Evolutionary conservation across 257 asterid species (phyloP).

Genomic region (Gentiana dahurica): DNA sequence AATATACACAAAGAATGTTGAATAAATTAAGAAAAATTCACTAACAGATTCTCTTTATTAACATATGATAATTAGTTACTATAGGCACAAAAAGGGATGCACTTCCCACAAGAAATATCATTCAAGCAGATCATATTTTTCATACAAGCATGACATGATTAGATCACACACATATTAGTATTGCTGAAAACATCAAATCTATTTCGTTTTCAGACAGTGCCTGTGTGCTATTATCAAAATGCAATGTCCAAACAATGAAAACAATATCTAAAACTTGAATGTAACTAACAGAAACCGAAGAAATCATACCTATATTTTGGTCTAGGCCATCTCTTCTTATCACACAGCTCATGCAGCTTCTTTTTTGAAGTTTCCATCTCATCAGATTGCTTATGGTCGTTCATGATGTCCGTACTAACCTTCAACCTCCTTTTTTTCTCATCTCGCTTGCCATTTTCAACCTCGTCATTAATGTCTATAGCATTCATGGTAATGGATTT

Average conservation of each 20-base stretch:
- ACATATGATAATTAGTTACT: too few species aligned
- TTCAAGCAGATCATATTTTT: too few species aligned
- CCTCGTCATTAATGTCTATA: slow-evolving; percentile 16
- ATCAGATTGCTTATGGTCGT: too few species aligned
- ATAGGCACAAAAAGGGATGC: too few species aligned
- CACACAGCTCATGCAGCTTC: slow-evolving; percentile 55
- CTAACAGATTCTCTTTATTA: too few species aligned
- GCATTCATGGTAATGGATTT: slow-evolving; percentile 3
- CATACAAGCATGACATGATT: too few species aligned
- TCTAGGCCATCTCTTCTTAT: slow-evolving; percentile 63
- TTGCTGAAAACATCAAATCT: too few species aligned
- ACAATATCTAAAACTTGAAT: neutral
- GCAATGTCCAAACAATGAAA: neutral
- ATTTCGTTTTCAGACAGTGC: too few species aligned
- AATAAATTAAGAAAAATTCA: neutral
- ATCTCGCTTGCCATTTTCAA: neutral
- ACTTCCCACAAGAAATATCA: too few species aligned
- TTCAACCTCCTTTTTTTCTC: too few species aligned
- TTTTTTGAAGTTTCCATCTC: slow-evolving; percentile 45
- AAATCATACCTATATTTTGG: slow-evolving; percentile 55
- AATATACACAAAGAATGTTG: slow-evolving; percentile 2
- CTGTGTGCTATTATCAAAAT: neutral
- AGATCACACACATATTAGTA: too few species aligned
- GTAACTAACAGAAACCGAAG: neutral
- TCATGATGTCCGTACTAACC: too few species aligned